Percentiles rank a stretch among this genome's conserved stretches.
These are phyloP conservation scores for Amanita polypyramis DNA, from an alignment of 768 basidiomycete genomes.

Conservation along the genomic window DNA sequence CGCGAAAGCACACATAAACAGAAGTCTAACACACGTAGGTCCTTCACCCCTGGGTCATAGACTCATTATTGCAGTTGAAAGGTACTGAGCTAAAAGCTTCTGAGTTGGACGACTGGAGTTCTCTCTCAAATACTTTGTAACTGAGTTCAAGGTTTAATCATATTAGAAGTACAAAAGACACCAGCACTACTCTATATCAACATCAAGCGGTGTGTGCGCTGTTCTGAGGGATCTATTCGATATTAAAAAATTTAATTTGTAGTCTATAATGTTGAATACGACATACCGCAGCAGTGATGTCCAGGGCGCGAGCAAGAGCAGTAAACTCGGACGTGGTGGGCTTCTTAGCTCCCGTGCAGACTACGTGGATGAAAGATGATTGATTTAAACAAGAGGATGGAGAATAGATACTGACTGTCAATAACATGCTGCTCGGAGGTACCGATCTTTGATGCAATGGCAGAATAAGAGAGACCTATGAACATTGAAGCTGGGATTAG, in stretches of 20 bases:
- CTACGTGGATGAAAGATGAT: conserved; percentile 18
- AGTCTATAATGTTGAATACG: neutral
- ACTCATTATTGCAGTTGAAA: too few relatives aligned
- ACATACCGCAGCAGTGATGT: conserved; percentile 18
- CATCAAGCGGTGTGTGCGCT: neutral
- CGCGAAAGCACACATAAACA: too few relatives aligned
- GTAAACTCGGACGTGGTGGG: conserved; percentile 42
- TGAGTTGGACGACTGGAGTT: too few relatives aligned
- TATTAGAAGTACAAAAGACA: too few relatives aligned
- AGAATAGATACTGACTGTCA: conserved; percentile 32
- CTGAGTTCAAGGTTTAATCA: too few relatives aligned
- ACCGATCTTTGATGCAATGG: conserved; percentile 38
- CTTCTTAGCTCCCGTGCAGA: conserved; percentile 31
- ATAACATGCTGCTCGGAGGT: conserved; percentile 35
- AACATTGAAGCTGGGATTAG: neutral
- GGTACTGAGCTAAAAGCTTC: too few relatives aligned
- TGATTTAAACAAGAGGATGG: neutral
- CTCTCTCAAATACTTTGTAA: too few relatives aligned
- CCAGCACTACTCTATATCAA: too few relatives aligned
- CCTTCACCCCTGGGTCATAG: too few relatives aligned
- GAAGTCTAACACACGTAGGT: too few relatives aligned
- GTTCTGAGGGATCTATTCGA: neutral
- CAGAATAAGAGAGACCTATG: conserved; percentile 36
- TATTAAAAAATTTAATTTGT: neutral
- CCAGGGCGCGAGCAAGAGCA: conserved; percentile 31